A percentile compares a stretch with the other conserved stretches of the same genome.
Conservation (phyloP, 2,329 filamentous ascomycete genomes). For the Diaporthe vexans region DNA sequence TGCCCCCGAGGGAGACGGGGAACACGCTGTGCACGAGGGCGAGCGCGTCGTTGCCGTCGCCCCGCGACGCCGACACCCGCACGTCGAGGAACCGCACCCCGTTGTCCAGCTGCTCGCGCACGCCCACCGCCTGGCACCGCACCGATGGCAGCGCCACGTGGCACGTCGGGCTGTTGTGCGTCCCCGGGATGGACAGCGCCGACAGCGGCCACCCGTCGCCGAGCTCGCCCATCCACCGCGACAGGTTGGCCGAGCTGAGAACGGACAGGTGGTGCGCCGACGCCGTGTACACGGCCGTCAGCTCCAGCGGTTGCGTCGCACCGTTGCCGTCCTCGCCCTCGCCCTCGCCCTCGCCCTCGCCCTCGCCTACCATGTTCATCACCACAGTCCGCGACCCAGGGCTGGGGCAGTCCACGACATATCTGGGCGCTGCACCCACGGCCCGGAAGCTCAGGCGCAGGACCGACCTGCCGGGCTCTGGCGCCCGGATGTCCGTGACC, state of each 20-base stretch:
- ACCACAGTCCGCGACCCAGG: conserved; percentile 65
- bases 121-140: conserved; percentile 87
- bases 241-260: conserved; percentile 77
- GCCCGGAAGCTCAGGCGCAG: conserved; percentile 81
- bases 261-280: conserved; percentile 71
- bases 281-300: conserved; percentile 77
- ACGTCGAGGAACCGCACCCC: conserved; percentile 96
- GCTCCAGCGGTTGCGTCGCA: conserved; percentile 56
- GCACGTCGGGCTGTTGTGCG: conserved; percentile 93
- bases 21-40: conserved; percentile 92
- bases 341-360: conserved; percentile 5
- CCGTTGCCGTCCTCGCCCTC: conserved; percentile 15
- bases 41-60: conserved; percentile 72
- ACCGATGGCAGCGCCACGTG: conserved; percentile 91
- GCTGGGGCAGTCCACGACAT: conserved; percentile 81
- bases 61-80: conserved; percentile 70
- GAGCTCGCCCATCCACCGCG: conserved; percentile 86
- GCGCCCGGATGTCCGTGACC: conserved; percentile 72
- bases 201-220: conserved; percentile 80
- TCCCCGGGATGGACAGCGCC: conserved; percentile 90
- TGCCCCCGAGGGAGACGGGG: conserved; percentile 85
- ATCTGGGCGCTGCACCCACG: conserved; percentile 67
- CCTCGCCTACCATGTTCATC: conserved; percentile 39
- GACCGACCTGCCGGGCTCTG: conserved; percentile 72
- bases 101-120: conserved; percentile 85